Evolutionary conservation across 2,329 filamentous ascomycete genomes (phyloP).

Genomic region (Ampelomyces quisqualis): DNA sequence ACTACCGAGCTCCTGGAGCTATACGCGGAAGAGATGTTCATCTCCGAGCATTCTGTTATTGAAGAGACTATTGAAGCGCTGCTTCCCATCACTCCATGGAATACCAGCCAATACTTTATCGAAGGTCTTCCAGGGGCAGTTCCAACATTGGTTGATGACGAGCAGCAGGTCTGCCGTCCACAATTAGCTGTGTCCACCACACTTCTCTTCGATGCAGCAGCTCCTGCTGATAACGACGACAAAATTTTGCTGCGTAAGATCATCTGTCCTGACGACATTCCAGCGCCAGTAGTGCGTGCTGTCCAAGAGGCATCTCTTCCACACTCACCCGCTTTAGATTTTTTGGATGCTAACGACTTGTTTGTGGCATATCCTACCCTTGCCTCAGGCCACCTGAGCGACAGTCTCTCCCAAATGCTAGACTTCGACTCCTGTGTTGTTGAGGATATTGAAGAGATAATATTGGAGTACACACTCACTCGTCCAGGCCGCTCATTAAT

Average conservation of each 20-base stretch:
- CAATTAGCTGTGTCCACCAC: not conserved
- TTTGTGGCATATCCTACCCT: not conserved
- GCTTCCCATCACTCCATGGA: not conserved
- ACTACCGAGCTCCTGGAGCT: not conserved
- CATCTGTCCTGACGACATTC: not conserved
- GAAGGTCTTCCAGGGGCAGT: not conserved
- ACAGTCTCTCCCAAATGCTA: not conserved
- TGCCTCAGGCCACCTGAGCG: not conserved
- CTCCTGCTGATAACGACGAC: not conserved
- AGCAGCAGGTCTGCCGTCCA: constrained; percentile 1
- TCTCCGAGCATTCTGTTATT: not conserved
- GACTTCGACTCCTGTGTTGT: not conserved
- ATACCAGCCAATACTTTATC: not conserved
- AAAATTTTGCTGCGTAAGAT: not conserved
- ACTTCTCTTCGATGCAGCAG: constrained; percentile 6
- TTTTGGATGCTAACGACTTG: constrained; percentile 4
- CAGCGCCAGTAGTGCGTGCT: not conserved
- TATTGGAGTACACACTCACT: not conserved
- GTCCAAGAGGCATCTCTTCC: not conserved
- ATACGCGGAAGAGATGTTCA: constrained; percentile 1
- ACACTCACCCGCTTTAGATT: not conserved
- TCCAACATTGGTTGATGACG: not conserved
- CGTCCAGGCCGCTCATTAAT: constrained; percentile 2
- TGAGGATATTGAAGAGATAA: not conserved
- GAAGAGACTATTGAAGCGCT: not conserved